Evolutionary conservation across 352 stramenopile genomes (phyloP), one percentile per base, ranked within the genome.

Genomic region (Pythium rhizo-oryzae): DNA sequence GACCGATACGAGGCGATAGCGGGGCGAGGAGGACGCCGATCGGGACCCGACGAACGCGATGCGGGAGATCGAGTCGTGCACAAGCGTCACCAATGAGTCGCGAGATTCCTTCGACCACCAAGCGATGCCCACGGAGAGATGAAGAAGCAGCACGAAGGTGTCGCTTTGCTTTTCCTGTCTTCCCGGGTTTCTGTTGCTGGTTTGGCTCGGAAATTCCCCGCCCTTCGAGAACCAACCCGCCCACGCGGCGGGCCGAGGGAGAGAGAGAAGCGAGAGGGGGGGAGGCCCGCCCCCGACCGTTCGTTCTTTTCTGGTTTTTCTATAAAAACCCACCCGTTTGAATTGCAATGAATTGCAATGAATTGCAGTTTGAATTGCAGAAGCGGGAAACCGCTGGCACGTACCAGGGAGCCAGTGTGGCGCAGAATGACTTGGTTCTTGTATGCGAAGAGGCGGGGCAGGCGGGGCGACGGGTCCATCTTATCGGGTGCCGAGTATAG

Each of bases 311-410:
- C 59, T 72, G 69, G 69, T 75, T 75, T 75, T 75, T 75, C 69
- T 74, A 74, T 74, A 75, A 75, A 75, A 75, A 75, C 62, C 69
- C 59, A 75, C 52, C 63, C 63, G 59, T 71, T 69, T 75, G 62
- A 71, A 71, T 75, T 65, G 69, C 46, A 57, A 47, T 69, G 64
- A 75, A 71, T 75, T 65, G 63, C 62, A 65, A 63, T 64, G 62
- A 70, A 70, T 71, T 75, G 62, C 62, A 71, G 19, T 53, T 65
- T 75, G 69, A 75, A 75, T 75, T 75, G 69, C 69, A 52, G 55
- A n/a, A 18, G 2, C 65, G 49, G 52, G 69, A 75, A 75, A 75
- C 69, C 43, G 53, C 67, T 75, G 69, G 62, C 23, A 28, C 43
- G 37, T 30, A 16, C 44, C 35, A 60, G 47, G 7, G 50, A 67